Evolutionary conservation across 176 grass and related monocot genomes (phyloP).

Genomic region (Lolium perenne): DNA sequence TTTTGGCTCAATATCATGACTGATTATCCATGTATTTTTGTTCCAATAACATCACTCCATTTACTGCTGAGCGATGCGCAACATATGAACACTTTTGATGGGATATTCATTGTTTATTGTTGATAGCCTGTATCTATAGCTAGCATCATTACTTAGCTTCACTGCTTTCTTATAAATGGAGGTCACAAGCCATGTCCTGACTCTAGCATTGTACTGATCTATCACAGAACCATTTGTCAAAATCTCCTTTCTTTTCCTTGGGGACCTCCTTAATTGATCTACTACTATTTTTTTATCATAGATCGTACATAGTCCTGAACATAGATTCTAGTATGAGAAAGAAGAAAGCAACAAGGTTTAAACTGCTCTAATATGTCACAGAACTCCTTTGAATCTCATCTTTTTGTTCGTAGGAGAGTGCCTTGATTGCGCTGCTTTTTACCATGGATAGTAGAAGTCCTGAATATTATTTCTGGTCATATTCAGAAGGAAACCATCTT

Average conservation of each 20-base stretch:
- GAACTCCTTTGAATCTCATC: background rate
- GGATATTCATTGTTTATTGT: background rate
- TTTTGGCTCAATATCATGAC: background rate
- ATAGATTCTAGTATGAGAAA: background rate
- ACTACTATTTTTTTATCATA: background rate
- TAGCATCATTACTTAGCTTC: constrained; percentile 12
- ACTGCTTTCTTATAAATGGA: background rate
- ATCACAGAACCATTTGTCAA: constrained; percentile 1
- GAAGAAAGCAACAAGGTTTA: background rate
- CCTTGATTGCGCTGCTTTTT: background rate
- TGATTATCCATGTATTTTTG: constrained; percentile 15
- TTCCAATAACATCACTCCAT: background rate
- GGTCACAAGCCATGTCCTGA: constrained; percentile 14
- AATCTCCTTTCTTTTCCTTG: constrained; percentile 1
- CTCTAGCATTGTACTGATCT: background rate
- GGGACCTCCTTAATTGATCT: background rate
- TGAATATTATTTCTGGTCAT: background rate
- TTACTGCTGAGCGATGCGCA: background rate
- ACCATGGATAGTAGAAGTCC: background rate
- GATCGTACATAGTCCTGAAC: background rate
- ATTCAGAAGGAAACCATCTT: background rate
- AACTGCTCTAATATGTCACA: background rate
- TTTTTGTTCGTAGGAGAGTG: background rate
- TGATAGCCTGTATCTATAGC: background rate
- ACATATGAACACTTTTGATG: background rate